phyloP scores from a whole-genome alignment of 2,329 filamentous ascomycete genomes.

The Xylogone sp. region DNA sequence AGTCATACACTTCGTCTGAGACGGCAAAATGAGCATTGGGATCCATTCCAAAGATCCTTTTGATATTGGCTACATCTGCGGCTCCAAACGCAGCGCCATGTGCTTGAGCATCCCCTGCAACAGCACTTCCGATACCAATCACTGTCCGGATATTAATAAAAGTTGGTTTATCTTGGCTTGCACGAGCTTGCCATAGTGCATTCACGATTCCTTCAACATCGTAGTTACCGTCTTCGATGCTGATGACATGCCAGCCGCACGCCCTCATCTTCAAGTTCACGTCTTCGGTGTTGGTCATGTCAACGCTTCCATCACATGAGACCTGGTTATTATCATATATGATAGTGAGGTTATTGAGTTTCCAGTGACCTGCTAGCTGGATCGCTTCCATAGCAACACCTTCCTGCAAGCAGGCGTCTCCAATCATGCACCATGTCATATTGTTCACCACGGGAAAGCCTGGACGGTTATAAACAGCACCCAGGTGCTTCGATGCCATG shows the following conservation, averaged over 20 bases:
- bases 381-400: slow-evolving; percentile 47
- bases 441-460: slow-evolving; percentile 39
- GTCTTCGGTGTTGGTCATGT: slow-evolving; percentile 43
- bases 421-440: slow-evolving; percentile 45
- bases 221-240: slow-evolving; percentile 40
- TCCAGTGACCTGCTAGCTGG: slow-evolving; percentile 42
- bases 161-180: slow-evolving; percentile 38
- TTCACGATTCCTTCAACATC: slow-evolving; percentile 38
- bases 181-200: slow-evolving; percentile 36
- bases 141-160: slow-evolving; percentile 48
- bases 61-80: slow-evolving; percentile 19
- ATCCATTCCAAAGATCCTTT: slow-evolving; percentile 37
- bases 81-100: slow-evolving; percentile 18
- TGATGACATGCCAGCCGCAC: slow-evolving; percentile 43
- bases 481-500: slow-evolving; percentile 44
- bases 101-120: slow-evolving; percentile 24
- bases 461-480: slow-evolving; percentile 41
- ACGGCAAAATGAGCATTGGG: slow-evolving; percentile 31
- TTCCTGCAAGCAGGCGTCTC: slow-evolving; percentile 47
- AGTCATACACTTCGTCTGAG: slow-evolving; percentile 43
- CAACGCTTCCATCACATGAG: slow-evolving; percentile 44
- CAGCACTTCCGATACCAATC: slow-evolving; percentile 39
- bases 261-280: slow-evolving; percentile 46
- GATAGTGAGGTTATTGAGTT: slow-evolving; percentile 43
- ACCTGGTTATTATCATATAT: slow-evolving; percentile 52